A percentile compares a stretch with the other conserved stretches of the same genome.
These are phyloP conservation scores for Alternaria angustiovoidea DNA, from an alignment of 2,329 filamentous ascomycete genomes.

Conservation along the genomic window DNA sequence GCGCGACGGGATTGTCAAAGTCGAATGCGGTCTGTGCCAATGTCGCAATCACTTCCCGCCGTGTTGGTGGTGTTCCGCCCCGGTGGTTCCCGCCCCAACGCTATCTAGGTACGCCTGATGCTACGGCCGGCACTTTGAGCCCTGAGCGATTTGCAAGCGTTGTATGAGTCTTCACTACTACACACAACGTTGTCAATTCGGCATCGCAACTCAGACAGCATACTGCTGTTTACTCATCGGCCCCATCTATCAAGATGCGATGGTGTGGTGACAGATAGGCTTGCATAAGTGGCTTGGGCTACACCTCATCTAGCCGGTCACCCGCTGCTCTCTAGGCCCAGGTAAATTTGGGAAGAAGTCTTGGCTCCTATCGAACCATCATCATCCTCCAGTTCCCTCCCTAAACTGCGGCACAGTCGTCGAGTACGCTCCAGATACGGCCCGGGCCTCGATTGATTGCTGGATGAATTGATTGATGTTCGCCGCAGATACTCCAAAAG, in stretches of 20 bases:
- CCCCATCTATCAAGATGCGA: background rate
- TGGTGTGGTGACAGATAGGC: background rate
- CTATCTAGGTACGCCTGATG: background rate
- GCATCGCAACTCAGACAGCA: background rate
- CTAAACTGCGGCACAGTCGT: background rate
- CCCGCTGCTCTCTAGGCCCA: too few relatives aligned
- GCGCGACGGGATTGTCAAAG: background rate
- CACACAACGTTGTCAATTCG: background rate
- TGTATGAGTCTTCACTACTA: background rate
- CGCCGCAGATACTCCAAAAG: background rate
- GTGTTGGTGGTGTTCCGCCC: background rate
- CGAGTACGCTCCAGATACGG: background rate
- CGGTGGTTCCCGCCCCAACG: background rate
- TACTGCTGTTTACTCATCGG: background rate
- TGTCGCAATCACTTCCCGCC: background rate
- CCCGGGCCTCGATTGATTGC: background rate
- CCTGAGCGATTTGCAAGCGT: background rate
- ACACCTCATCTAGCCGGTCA: background rate
- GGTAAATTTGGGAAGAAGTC: background rate
- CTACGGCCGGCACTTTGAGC: background rate
- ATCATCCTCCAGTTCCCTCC: background rate
- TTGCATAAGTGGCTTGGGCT: background rate
- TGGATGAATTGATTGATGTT: background rate
- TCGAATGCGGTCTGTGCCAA: background rate
- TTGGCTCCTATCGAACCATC: background rate